A percentile compares a stretch with the other conserved stretches of the same genome.
Evolutionary conservation across 208 protist genomes (phyloP).

Genomic region (Lotmaria passim): DNA sequence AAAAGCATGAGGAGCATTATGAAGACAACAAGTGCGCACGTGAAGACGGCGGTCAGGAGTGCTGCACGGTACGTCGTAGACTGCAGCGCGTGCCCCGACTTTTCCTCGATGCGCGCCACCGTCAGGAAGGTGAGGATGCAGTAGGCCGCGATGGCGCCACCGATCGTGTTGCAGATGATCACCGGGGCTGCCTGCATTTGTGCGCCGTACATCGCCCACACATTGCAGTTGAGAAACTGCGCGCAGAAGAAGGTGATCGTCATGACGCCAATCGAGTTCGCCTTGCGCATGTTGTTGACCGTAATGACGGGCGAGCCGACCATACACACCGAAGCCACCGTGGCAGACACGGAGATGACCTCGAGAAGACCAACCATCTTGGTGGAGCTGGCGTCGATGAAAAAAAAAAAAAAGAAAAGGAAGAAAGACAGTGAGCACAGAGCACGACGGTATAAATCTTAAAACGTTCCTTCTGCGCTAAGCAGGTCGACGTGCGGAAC

Average conservation of each 20-base stretch:
- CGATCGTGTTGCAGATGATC: conserved; percentile 59
- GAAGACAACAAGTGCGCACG: conserved; percentile 16
- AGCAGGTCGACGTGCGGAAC: too few relatives aligned
- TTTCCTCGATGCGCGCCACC: conserved; percentile 56
- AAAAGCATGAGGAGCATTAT: conserved; percentile 47
- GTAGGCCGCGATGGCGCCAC: conserved; percentile 52
- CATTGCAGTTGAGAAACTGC: conserved; percentile 62
- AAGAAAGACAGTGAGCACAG: background rate
- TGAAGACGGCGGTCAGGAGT: conserved; percentile 16
- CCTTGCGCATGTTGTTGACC: conserved; percentile 44
- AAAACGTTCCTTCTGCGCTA: too few relatives aligned
- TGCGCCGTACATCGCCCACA: conserved; percentile 73
- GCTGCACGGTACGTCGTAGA: conserved; percentile 51
- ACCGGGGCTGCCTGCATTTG: conserved; percentile 35
- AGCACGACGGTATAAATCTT: too few relatives aligned
- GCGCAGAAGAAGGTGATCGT: conserved; percentile 74
- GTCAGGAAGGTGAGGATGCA: conserved; percentile 64
- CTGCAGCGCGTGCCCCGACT: conserved; percentile 35
- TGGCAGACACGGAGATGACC: conserved; percentile 47
- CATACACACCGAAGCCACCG: conserved; percentile 57
- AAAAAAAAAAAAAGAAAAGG: background rate
- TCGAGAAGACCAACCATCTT: conserved; percentile 40
- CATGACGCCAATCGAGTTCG: conserved; percentile 49
- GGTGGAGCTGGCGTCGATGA: background rate
- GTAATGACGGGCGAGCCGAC: conserved; percentile 59